Evolutionary conservation across 257 asterid genomes (phyloP).

Genomic region (Prunella vulgaris): DNA sequence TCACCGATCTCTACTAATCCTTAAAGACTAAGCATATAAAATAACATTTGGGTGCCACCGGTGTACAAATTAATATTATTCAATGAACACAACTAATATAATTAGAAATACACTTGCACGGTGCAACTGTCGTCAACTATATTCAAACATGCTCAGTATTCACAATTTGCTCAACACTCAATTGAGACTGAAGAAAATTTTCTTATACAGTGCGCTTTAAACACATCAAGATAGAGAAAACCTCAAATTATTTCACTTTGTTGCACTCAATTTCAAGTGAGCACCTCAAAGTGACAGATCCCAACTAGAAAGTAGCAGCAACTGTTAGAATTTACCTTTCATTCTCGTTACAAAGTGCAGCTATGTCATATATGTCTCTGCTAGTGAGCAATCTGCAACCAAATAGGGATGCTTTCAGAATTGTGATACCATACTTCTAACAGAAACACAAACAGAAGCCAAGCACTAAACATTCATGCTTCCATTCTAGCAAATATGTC

Average conservation of each 20-base stretch:
- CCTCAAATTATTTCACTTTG: neutral
- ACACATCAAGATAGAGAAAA: neutral
- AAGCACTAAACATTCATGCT: too few relatives aligned
- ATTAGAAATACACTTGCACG: too few relatives aligned
- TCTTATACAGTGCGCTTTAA: neutral
- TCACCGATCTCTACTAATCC: neutral
- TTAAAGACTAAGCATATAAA: too few relatives aligned
- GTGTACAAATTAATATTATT: too few relatives aligned
- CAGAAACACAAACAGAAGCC: neutral
- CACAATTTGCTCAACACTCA: neutral
- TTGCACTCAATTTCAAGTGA: neutral
- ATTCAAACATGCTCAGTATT: neutral
- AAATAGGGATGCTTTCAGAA: slow-evolving; percentile 10
- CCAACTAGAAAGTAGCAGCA: neutral
- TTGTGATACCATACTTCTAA: neutral
- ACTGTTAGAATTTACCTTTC: slow-evolving; percentile 43
- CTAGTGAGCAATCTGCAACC: slow-evolving; percentile 65
- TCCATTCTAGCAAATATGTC: neutral
- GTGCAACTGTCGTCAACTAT: too few relatives aligned
- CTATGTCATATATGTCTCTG: slow-evolving; percentile 69
- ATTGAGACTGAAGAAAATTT: neutral
- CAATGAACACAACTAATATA: too few relatives aligned
- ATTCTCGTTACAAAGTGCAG: slow-evolving; percentile 56
- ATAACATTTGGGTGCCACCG: too few relatives aligned
- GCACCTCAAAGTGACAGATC: neutral